Percentiles rank a stretch among this genome's conserved stretches.
These are phyloP conservation scores for Lentithecium fluviatile DNA, from an alignment of 495 filamentous ascomycete species.

Conservation along the genomic window DNA sequence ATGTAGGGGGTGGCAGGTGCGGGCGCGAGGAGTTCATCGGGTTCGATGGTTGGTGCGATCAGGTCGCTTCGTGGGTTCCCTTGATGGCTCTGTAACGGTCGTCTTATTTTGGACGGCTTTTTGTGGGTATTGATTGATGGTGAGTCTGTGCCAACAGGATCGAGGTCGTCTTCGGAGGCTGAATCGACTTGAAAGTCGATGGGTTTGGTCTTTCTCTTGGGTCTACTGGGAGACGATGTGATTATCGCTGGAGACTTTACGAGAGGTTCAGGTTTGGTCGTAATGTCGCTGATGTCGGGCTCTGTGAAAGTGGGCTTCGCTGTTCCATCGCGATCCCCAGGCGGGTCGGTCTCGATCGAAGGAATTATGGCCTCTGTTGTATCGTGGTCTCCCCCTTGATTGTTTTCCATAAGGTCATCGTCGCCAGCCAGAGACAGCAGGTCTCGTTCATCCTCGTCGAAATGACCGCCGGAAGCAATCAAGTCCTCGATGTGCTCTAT, in stretches of 20 bases:
- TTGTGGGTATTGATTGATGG: neutral
- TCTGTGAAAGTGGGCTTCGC: neutral
- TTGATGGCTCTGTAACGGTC: neutral
- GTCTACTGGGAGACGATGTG: neutral
- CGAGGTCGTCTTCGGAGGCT: conserved; percentile 3
- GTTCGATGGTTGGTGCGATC: neutral
- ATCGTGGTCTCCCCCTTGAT: neutral
- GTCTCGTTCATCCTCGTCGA: neutral
- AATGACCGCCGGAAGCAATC: neutral
- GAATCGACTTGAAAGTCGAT: conserved; percentile 2
- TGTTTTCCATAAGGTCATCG: neutral
- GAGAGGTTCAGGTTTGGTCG: neutral
- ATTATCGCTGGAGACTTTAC: neutral
- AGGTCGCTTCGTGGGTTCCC: neutral
- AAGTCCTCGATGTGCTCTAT: neutral
- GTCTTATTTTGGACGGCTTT: neutral
- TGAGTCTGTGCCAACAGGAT: conserved; percentile 4
- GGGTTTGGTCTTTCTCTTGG: neutral
- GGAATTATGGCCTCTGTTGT: conserved; percentile 2
- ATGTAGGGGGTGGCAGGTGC: neutral
- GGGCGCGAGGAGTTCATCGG: conserved; percentile 1
- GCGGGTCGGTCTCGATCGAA: conserved; percentile 1
- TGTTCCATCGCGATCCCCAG: neutral
- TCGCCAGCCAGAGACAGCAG: neutral
- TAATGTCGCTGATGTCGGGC: neutral